Evolutionary conservation across 352 stramenopile species (phyloP).

Genomic region (Poterioochromonas sp.): DNA sequence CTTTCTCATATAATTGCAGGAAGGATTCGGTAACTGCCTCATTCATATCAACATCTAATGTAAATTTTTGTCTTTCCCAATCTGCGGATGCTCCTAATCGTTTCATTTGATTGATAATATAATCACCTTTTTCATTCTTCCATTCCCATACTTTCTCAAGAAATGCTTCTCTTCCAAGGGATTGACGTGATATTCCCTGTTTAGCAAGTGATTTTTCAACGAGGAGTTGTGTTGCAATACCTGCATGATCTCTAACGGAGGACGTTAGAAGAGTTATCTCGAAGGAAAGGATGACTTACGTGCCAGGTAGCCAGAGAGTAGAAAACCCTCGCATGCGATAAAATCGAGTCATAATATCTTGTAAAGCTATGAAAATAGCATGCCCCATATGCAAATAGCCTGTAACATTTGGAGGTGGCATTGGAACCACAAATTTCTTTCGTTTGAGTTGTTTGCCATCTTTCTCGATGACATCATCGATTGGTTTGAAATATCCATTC

Average conservation of each 20-base stretch:
- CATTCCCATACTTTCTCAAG: conserved; percentile 88
- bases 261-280: conserved; percentile 33
- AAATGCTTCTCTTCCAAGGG: conserved; percentile 82
- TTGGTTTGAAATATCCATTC: conserved; percentile 61
- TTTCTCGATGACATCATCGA: conserved; percentile 49
- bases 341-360: conserved; percentile 91
- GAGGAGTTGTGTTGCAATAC: conserved; percentile 89
- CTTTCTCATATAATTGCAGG: conserved; percentile 64
- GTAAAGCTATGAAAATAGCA: conserved; percentile 92
- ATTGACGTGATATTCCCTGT: conserved; percentile 56
- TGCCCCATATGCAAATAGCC: conserved; percentile 92
- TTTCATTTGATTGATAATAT: conserved; percentile 69
- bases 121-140: conserved; percentile 78
- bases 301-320: conserved; percentile 92
- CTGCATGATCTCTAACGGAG: conserved; percentile 78
- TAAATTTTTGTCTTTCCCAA: conserved; percentile 76
- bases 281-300: conserved; percentile 26
- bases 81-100: conserved; percentile 59
- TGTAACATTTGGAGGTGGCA: conserved; percentile 81
- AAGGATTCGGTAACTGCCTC: conserved; percentile 69
- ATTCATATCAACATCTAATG: conserved; percentile 61
- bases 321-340: conserved; percentile 93
- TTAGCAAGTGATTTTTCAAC: conserved; percentile 64
- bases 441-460: no score
- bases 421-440: conserved; percentile 61